Evolutionary conservation across 1,284 basidiomycete genomes (phyloP), one percentile per base, ranked within the genome.

Genomic region (Trichosporon asahii): DNA sequence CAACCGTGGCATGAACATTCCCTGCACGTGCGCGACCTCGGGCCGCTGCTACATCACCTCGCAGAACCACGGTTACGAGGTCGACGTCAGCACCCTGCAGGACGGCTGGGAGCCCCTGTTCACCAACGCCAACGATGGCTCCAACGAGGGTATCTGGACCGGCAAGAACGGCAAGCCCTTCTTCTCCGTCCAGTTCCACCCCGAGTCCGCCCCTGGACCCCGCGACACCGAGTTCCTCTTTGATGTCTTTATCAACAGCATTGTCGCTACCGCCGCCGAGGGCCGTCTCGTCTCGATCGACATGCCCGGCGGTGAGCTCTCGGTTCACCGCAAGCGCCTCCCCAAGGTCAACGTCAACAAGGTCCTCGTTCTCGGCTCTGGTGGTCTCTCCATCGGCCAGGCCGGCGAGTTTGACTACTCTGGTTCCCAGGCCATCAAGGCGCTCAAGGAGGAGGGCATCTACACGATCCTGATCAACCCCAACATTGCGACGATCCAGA

Each of bases 121-220:
- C 86, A 87, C 88, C 78, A 99, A 99, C 80, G 96, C 97, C 70
- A 99, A 99, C 85, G 97, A 99, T 80, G 89, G 89, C 70, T 95
- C 92, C 79, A 99, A 99, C 84, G 97, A 99, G 84, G 97, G 97
- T 77, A 97, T 99, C 78, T 97, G 95, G 85, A 94, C 89, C 83
- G 90, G 91, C 74, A 88, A 90, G 80, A 91, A 90, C 76, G 83
- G 81, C 72, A 83, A 85, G 68, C 96, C 96, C 1, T 97, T 93
- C 87, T 99, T 99, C 85, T 97, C 94, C 53, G 96, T 99, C n/a
- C 97, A 99, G 82, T 99, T 99, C 87, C 97, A 99, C 84, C 97
- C 97, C 46, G 97, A 99, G 84, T 96, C 94, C 49, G 95, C 93
- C 4, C 95, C 97, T n/a, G 97, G 97, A 53, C 97, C 97, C 29